phyloP scores from a whole-genome alignment of 2,329 filamentous ascomycete species.

The Colletotrichum tanaceti region DNA sequence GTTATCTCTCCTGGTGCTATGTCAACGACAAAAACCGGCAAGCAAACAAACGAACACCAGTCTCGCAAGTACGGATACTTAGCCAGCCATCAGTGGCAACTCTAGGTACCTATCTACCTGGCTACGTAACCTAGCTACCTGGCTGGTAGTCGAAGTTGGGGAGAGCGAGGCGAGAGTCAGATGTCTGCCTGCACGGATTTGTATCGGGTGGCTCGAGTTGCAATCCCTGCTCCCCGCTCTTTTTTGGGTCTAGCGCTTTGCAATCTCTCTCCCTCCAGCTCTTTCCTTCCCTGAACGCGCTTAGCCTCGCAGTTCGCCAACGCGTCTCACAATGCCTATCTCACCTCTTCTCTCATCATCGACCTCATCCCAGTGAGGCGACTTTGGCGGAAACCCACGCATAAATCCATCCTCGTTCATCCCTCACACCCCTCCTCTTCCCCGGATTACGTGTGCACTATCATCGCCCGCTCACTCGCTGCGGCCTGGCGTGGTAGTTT shows the following conservation, averaged over 20 bases:
- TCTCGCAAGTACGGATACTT: not conserved
- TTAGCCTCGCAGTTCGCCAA: constrained; percentile 40
- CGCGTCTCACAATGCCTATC: constrained; percentile 41
- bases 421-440: not conserved
- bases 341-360: constrained; percentile 39
- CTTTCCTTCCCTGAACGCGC: constrained; percentile 38
- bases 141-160: no score
- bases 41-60: not conserved
- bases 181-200: constrained; percentile 16
- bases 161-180: no score
- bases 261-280: constrained; percentile 40
- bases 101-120: no score
- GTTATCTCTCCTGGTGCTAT: no score
- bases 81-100: not conserved
- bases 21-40: no score
- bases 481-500: constrained; percentile 37
- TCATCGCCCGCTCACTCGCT: constrained; percentile 9
- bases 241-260: constrained; percentile 31
- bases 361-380: constrained; percentile 32
- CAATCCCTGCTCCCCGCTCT: constrained; percentile 32
- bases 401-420: constrained; percentile 18
- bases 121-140: no score
- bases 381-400: constrained; percentile 1
- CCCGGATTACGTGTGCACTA: not conserved
- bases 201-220: constrained; percentile 3